Conservation (phyloP, 139 green algal genomes). For the Chlorella sorokiniana region DNA sequence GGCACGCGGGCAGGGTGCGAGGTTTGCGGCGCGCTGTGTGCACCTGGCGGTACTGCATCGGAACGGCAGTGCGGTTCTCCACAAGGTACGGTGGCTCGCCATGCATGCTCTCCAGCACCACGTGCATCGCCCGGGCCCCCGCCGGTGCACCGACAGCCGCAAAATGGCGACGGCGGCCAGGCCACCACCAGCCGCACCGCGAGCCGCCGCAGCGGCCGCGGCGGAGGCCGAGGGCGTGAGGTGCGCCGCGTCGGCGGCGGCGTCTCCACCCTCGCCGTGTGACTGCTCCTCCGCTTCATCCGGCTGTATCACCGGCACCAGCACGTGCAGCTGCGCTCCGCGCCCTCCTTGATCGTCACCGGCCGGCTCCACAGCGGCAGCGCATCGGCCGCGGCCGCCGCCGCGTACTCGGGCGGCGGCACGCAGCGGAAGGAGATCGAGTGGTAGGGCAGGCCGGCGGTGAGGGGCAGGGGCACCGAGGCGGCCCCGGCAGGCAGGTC, state of each 20-base stretch:
- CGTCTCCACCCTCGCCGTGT: neutral
- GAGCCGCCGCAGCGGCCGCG: neutral
- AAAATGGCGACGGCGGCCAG: constrained; percentile 44
- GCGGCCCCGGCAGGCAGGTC: constrained; percentile 41
- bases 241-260: neutral
- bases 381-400: neutral
- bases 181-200: neutral
- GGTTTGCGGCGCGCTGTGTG: neutral
- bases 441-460: constrained; percentile 7
- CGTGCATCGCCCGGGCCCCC: constrained; percentile 53
- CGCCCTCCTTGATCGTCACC: neutral
- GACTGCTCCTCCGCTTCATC: neutral
- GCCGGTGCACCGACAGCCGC: constrained; percentile 46
- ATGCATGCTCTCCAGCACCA: constrained; percentile 60
- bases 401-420: constrained; percentile 2
- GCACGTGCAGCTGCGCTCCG: constrained; percentile 30
- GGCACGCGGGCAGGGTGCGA: neutral
- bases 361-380: constrained; percentile 38
- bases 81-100: constrained; percentile 61
- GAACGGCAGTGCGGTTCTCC: constrained; percentile 61
- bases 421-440: constrained; percentile 30
- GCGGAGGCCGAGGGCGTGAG: neutral
- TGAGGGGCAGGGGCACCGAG: constrained; percentile 42
- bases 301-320: constrained; percentile 34
- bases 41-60: constrained; percentile 64